These are phyloP conservation scores for Russula brevipes DNA, from an alignment of 768 basidiomycete species.

Conservation along the genomic window DNA sequence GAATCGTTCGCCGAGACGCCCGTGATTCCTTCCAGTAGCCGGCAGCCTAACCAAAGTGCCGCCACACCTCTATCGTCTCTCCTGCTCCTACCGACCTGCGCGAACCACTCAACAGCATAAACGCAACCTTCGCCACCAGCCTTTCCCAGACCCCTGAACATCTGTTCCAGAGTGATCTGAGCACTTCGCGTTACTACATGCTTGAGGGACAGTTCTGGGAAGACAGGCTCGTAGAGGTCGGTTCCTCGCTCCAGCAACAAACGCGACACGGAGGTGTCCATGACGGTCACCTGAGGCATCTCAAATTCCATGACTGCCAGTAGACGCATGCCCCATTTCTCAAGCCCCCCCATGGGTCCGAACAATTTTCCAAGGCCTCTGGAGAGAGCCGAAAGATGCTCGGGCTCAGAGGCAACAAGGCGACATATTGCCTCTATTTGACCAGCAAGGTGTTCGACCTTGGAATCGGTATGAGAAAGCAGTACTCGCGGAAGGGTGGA, in stretches of 20 bases:
- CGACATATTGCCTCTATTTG: conserved; percentile 67
- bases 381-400: conserved; percentile 42
- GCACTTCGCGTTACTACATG: conserved; percentile 50
- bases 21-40: conserved; percentile 68
- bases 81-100: conserved; percentile 46
- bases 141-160: conserved; percentile 69
- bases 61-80: conserved; percentile 47
- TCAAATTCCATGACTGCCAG: conserved; percentile 75
- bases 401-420: conserved; percentile 34
- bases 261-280: conserved; percentile 46
- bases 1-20: conserved; percentile 41
- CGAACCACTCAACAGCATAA: conserved; percentile 81
- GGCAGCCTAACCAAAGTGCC: conserved; percentile 81
- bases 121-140: conserved; percentile 65
- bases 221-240: conserved; percentile 36
- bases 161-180: conserved; percentile 51
- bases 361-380: conserved; percentile 56
- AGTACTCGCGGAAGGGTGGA: conserved; percentile 68
- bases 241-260: conserved; percentile 52
- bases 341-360: conserved; percentile 77
- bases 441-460: conserved; percentile 61
- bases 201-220: conserved; percentile 57
- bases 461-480: conserved; percentile 63
- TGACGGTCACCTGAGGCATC: conserved; percentile 46
- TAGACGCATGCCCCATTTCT: conserved; percentile 89